Base-by-base conservation (phyloP, 1,139 yeast species). In the Taphrina wiesneri region DNA sequence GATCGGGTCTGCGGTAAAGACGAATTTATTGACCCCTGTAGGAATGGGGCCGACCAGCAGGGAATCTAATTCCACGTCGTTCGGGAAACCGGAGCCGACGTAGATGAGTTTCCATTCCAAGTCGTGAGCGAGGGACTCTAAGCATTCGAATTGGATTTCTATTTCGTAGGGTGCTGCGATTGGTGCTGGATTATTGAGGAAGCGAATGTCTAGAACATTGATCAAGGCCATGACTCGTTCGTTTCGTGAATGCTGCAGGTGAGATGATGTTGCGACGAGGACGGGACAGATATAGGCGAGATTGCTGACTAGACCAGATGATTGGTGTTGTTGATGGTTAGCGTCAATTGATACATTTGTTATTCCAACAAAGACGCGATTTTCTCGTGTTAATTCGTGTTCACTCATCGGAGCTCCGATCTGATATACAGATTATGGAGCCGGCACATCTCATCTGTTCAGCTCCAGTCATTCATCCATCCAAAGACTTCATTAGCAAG, bases 11-110 rank as follows among this genome's bases (percentile, higher is more conserved):
- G 99, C 98, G 39, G 90, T 86, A 75, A 93, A 89, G 19, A 92
- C 82, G 73, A 93, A 95, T 77, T 93, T 92, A 75, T 93, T 93
- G 63, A 93, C 86, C 0, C 99, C 99, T 3, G 93, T 96, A 0
- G 99, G 99, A 2, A 93, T 96, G 0, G 99, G 99, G 0, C 99
- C 99, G 3, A 93, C 99, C 28, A 95, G 80, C 56, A 95, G 86
- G 1, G 97, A 90, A 74, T 93, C 99, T 67, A 93, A 80, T 75
- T 92, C 98, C 77, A 95, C 99, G 76, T 93, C 99, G 64, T 70
- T 74, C 41, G 97, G 90, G 65, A 95, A 83, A 0, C 97, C 91
- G 7, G 96, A 89, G 0, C 99, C 99, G 61, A 93, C 99, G 73
- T 93, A 93, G 2, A 97, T 93, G 70, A 93, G 80, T 76, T 93